Evolutionary conservation across 208 protist species (phyloP).

Genomic region (Trypanosoma lewisi): DNA sequence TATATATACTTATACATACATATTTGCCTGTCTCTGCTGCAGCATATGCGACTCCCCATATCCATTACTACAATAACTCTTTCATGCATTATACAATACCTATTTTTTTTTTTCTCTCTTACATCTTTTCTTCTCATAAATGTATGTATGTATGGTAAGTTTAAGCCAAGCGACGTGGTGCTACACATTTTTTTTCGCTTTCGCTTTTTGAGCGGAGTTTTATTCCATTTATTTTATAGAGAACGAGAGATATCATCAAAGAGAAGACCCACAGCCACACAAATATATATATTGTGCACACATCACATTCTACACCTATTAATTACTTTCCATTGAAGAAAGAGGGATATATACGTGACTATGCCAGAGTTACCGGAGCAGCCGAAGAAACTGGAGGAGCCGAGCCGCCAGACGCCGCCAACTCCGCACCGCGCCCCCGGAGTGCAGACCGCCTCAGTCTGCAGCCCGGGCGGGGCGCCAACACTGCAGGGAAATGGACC

Average conservation of each 20-base stretch:
- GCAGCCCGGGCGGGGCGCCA: slow-evolving; percentile 22
- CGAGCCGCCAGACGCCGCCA: slow-evolving; percentile 31
- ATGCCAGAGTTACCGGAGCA: slow-evolving; percentile 4
- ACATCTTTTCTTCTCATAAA: not conserved
- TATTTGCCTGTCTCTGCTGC: slow-evolving; percentile 1
- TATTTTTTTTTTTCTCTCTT: not conserved
- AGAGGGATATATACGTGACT: not conserved
- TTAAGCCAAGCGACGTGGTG: not conserved
- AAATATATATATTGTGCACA: too few species aligned
- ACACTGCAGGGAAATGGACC: slow-evolving; percentile 23
- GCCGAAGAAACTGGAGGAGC: slow-evolving; percentile 31
- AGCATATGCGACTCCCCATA: too few species aligned
- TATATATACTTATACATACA: slow-evolving; percentile 18
- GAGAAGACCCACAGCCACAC: not conserved
- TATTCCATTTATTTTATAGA: too few species aligned
- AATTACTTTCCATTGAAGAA: too few species aligned
- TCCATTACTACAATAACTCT: too few species aligned
- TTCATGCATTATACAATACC: too few species aligned
- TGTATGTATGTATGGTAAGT: not conserved
- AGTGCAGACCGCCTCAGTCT: not conserved
- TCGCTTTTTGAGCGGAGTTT: too few species aligned
- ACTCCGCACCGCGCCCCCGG: slow-evolving; percentile 25
- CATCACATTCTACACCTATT: too few species aligned
- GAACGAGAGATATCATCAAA: too few species aligned
- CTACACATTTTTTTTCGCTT: too few species aligned